These are phyloP conservation scores for Tylopilus sp. DNA, from an alignment of 768 basidiomycete species.

Conservation along the genomic window DNA sequence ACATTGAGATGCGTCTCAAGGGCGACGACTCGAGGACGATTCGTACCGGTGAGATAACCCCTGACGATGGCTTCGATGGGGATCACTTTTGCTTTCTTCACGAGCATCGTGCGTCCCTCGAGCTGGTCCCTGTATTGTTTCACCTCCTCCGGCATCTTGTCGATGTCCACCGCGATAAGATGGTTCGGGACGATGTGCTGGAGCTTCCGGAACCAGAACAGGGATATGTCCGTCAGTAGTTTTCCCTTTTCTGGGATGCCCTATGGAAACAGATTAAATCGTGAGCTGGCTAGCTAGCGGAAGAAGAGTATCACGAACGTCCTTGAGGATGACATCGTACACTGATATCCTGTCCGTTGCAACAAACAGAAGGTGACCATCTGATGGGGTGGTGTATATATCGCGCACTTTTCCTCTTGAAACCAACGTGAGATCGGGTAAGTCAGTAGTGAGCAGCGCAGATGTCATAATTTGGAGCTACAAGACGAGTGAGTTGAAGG, in stretches of 20 bases:
- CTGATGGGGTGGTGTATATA: constrained; percentile 76
- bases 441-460: constrained; percentile 51
- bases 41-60: constrained; percentile 90
- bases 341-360: constrained; percentile 96
- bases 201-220: constrained; percentile 94
- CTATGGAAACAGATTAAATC: constrained; percentile 38
- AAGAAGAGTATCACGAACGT: constrained; percentile 53
- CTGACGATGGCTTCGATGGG: constrained; percentile 95
- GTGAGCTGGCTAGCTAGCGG: background rate
- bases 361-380: constrained; percentile 81
- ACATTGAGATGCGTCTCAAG: constrained; percentile 5
- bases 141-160: constrained; percentile 81
- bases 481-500: background rate
- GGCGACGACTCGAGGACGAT: background rate
- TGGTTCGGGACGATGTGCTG: constrained; percentile 82
- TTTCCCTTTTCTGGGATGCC: constrained; percentile 94
- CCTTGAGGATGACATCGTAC: constrained; percentile 91
- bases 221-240: constrained; percentile 83
- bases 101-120: constrained; percentile 86
- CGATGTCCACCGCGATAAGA: constrained; percentile 71
- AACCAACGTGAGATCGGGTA: constrained; percentile 63
- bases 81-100: constrained; percentile 82
- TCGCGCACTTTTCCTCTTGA: constrained; percentile 96
- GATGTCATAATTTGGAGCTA: constrained; percentile 18
- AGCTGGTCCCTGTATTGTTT: constrained; percentile 72